Evolutionary conservation across 202 grass and related monocot species (phyloP).

Genomic region (Musa balbisiana): DNA sequence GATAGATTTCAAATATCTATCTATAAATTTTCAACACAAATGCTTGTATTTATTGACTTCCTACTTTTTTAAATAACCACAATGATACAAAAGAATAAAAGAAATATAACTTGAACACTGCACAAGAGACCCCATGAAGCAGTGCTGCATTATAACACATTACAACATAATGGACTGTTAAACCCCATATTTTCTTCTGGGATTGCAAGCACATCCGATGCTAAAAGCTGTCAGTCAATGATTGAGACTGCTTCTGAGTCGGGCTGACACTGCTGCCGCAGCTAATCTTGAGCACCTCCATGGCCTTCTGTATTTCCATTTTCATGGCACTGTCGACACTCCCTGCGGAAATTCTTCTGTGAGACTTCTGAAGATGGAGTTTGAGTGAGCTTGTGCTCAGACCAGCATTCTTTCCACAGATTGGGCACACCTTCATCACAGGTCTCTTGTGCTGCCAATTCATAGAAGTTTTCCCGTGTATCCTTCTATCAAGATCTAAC

Average conservation of each 20-base stretch:
- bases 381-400: constrained; percentile 94
- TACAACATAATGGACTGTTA: too few species aligned
- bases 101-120: too few species aligned
- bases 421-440: constrained; percentile 80
- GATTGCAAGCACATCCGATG: background rate
- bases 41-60: too few species aligned
- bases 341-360: constrained; percentile 55
- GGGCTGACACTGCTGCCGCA: constrained; percentile 58
- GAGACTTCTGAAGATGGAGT: constrained; percentile 81
- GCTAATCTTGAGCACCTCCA: constrained; percentile 44
- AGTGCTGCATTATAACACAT: too few species aligned
- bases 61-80: too few species aligned
- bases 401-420: constrained; percentile 72
- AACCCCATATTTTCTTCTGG: too few species aligned
- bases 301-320: constrained; percentile 64
- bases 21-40: too few species aligned
- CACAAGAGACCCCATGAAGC: too few species aligned
- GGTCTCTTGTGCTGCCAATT: constrained; percentile 84
- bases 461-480: constrained; percentile 82
- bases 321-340: constrained; percentile 82
- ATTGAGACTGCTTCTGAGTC: constrained; percentile 46
- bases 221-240: constrained; percentile 25
- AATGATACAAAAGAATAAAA: too few species aligned
- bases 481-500: constrained; percentile 54
- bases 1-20: too few species aligned